Evolutionary conservation across 139 green algal genomes (phyloP).

Genomic region (Chlorella ohadii): DNA sequence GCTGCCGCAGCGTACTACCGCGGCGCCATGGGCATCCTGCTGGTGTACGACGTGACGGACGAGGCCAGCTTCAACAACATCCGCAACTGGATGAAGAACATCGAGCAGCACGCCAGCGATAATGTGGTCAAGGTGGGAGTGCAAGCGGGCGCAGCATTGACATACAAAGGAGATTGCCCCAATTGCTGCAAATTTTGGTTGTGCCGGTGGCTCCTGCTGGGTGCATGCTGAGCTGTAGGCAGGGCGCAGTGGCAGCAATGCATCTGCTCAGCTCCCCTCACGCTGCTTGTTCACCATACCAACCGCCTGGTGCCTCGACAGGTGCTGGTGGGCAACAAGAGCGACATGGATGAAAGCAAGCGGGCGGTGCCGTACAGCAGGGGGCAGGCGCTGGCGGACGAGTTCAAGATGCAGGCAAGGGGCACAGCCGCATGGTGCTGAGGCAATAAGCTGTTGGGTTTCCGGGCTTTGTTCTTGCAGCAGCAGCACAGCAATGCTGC

Average conservation of each 20-base stretch:
- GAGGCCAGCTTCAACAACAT: slow-evolving; percentile 97
- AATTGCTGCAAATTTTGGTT: too few relatives aligned
- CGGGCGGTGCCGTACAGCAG: slow-evolving; percentile 76
- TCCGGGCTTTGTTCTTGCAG: too few relatives aligned
- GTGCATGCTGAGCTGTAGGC: too few relatives aligned
- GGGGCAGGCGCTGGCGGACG: slow-evolving; percentile 87
- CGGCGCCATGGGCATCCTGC: slow-evolving; percentile 95
- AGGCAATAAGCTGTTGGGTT: too few relatives aligned
- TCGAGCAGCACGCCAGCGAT: slow-evolving; percentile 95
- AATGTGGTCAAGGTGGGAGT: slow-evolving; percentile 89
- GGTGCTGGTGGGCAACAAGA: slow-evolving; percentile 97
- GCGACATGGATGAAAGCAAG: slow-evolving; percentile 89
- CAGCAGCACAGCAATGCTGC: too few relatives aligned
- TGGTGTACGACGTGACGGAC: slow-evolving; percentile 98
- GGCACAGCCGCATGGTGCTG: too few relatives aligned
- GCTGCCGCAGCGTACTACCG: slow-evolving; percentile 93
- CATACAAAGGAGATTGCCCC: too few relatives aligned
- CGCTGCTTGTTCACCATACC: too few relatives aligned
- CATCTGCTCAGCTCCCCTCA: too few relatives aligned
- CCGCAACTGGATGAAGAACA: slow-evolving; percentile 98
- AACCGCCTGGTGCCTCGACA: slow-evolving; percentile 27
- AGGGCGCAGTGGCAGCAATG: too few relatives aligned
- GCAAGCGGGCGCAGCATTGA: too few relatives aligned
- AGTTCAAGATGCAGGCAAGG: slow-evolving; percentile 77
- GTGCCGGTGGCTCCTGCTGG: too few relatives aligned